phyloP scores from a whole-genome alignment of 2,329 filamentous ascomycete species.

The Torrubiella hemipterigena region DNA sequence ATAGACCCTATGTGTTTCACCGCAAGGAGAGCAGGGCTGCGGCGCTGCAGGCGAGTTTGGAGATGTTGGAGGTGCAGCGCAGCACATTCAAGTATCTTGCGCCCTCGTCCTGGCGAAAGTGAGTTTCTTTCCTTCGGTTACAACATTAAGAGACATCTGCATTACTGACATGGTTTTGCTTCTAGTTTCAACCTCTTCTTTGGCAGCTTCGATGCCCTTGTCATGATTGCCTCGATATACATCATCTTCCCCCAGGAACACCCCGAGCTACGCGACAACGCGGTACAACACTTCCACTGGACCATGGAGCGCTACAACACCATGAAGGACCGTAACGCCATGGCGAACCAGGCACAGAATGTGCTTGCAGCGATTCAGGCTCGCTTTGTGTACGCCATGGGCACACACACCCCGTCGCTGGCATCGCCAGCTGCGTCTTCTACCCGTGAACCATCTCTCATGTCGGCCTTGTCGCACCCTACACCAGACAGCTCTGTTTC shows the following conservation, averaged over 20 bases:
- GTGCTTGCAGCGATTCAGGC: conserved; percentile 43
- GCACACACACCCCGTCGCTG: conserved; percentile 9
- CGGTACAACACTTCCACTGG: conserved; percentile 46
- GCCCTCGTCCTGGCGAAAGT: conserved; percentile 35
- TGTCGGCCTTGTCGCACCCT: neutral
- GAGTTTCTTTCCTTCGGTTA: too few relatives aligned
- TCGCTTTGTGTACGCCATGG: conserved; percentile 39
- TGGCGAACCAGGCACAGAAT: conserved; percentile 41
- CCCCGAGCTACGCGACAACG: conserved; percentile 29
- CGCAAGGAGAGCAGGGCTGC: conserved; percentile 38
- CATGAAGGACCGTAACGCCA: conserved; percentile 39
- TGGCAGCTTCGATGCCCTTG: conserved; percentile 51
- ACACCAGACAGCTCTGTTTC: conserved; percentile 1
- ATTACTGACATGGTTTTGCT: neutral
- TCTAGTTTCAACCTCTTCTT: conserved; percentile 44
- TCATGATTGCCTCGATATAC: conserved; percentile 47
- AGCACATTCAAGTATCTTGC: conserved; percentile 34
- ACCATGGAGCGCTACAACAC: conserved; percentile 45
- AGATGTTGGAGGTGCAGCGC: conserved; percentile 42
- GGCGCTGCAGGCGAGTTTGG: conserved; percentile 42
- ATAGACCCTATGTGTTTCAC: conserved; percentile 51
- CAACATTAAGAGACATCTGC: too few relatives aligned
- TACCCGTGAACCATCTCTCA: neutral
- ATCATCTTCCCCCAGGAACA: conserved; percentile 49
- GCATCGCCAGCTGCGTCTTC: conserved; percentile 9